These are phyloP conservation scores for Lachnellula occidentalis DNA, from an alignment of 2,329 filamentous ascomycete species.

Conservation along the genomic window DNA sequence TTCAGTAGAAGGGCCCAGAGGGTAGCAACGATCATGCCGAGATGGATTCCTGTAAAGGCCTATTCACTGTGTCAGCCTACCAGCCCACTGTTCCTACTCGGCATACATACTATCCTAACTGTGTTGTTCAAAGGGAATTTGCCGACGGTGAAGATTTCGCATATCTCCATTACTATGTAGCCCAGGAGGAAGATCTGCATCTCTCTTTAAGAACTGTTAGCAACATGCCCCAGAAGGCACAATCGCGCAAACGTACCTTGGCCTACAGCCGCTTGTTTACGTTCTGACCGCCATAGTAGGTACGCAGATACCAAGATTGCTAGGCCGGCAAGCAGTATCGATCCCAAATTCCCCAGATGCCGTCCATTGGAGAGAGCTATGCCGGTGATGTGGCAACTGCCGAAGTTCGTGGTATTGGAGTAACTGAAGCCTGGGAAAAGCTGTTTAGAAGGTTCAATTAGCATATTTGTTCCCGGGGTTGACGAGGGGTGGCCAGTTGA, in stretches of 20 bases:
- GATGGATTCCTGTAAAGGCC: constrained; percentile 85
- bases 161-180: constrained; percentile 84
- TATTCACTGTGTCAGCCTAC: constrained; percentile 32
- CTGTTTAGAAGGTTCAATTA: constrained; percentile 36
- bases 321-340: constrained; percentile 74
- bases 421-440: constrained; percentile 49
- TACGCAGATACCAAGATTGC: constrained; percentile 65
- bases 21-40: constrained; percentile 83
- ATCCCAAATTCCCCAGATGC: constrained; percentile 78
- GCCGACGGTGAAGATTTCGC: constrained; percentile 94
- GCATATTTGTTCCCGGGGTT: not conserved
- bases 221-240: not conserved
- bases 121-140: constrained; percentile 70
- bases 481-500: constrained; percentile 4
- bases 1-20: constrained; percentile 91
- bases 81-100: not conserved
- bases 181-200: constrained; percentile 91
- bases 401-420: constrained; percentile 26
- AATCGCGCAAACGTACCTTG: constrained; percentile 52
- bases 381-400: constrained; percentile 69
- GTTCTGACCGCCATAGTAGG: constrained; percentile 74
- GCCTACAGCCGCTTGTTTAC: constrained; percentile 89
- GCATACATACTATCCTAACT: constrained; percentile 62
- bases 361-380: constrained; percentile 63
- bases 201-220: constrained; percentile 55